A percentile compares a stretch with the other conserved stretches of the same genome.
These are phyloP conservation scores for Rhynchosporium agropyri DNA, from an alignment of 2,329 filamentous ascomycete genomes.

Conservation along the genomic window DNA sequence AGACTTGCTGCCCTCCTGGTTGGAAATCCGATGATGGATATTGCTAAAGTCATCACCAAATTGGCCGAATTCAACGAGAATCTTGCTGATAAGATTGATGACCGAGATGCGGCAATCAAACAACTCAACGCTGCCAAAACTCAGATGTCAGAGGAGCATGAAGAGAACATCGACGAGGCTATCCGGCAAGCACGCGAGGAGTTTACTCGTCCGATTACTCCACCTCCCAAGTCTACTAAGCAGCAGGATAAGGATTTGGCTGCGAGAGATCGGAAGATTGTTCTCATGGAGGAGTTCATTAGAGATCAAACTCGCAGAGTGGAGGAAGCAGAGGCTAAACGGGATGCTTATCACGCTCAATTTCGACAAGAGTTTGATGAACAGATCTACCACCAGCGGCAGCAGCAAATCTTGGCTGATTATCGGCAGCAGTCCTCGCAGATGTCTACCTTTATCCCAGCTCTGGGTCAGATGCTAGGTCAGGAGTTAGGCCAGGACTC, in stretches of 20 bases:
- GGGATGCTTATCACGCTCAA: not conserved
- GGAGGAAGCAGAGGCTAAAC: not conserved
- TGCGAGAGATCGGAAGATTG: not conserved
- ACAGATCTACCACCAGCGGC: not conserved
- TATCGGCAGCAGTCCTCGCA: too few species aligned
- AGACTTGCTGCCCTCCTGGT: not conserved
- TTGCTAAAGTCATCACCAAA: not conserved
- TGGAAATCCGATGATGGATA: conserved; percentile 9
- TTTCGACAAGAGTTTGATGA: not conserved
- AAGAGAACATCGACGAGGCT: not conserved
- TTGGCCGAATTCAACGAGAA: conserved; percentile 1
- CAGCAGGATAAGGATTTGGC: not conserved
- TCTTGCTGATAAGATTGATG: not conserved
- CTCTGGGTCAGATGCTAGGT: too few species aligned
- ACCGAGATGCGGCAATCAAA: conserved; percentile 1
- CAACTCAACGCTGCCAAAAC: not conserved
- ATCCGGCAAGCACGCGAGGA: not conserved
- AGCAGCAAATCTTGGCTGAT: too few species aligned
- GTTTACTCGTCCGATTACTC: not conserved
- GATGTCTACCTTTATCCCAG: too few species aligned
- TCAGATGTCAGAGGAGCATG: not conserved
- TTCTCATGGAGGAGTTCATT: not conserved
- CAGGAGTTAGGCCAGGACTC: too few species aligned
- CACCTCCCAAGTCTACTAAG: not conserved
- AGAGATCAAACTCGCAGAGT: not conserved